phyloP scores from a whole-genome alignment of 768 basidiomycete genomes.

The Pleurotus salmoneostramineus region DNA sequence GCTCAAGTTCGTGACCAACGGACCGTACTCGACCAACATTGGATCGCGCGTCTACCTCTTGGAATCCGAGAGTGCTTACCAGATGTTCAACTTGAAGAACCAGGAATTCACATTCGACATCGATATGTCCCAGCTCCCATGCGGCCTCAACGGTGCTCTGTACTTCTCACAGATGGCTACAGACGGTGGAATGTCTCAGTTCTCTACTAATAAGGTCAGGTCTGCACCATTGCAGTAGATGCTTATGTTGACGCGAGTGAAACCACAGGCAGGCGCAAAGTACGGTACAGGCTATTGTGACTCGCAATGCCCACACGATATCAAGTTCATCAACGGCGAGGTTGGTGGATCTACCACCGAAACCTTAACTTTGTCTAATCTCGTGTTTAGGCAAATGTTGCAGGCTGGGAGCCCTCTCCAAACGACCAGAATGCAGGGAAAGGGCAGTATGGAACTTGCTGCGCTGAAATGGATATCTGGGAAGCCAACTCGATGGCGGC shows the following conservation, averaged over 20 bases:
- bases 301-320: constrained; percentile 39
- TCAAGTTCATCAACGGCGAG: constrained; percentile 43
- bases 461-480: constrained; percentile 42
- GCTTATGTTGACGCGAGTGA: neutral
- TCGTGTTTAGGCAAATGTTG: constrained; percentile 29
- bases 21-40: constrained; percentile 4
- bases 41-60: constrained; percentile 28
- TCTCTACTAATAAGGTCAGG: constrained; percentile 30
- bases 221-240: neutral
- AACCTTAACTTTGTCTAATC: neutral
- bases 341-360: constrained; percentile 15
- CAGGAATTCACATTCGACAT: constrained; percentile 47
- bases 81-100: constrained; percentile 35
- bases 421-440: constrained; percentile 33
- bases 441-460: constrained; percentile 33
- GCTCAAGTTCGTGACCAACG: constrained; percentile 32
- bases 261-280: constrained; percentile 29
- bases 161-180: constrained; percentile 44
- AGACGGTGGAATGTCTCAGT: constrained; percentile 35
- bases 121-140: constrained; percentile 42
- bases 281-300: constrained; percentile 46
- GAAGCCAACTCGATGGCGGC: constrained; percentile 37
- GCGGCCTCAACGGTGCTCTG: constrained; percentile 44
- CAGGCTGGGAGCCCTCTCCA: constrained; percentile 24
- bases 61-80: constrained; percentile 26